A percentile compares a stretch with the other conserved stretches of the same genome.
Evolutionary conservation across 345 rosid species (phyloP).

Genomic region (Noccaea bulbosa): DNA sequence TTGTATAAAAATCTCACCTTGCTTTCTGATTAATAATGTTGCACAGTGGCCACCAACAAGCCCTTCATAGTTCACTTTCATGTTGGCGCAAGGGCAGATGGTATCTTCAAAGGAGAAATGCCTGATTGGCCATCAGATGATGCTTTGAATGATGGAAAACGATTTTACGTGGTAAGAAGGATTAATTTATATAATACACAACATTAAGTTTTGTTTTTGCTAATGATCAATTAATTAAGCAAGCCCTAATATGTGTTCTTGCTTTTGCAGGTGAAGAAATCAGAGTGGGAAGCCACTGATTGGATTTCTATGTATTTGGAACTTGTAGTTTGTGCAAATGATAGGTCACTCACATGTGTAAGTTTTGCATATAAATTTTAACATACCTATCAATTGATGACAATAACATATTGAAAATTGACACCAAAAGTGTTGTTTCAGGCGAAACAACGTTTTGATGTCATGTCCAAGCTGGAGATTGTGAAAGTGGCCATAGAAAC

Average conservation of each 20-base stretch:
- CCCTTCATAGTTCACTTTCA: not conserved
- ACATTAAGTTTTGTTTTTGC: not conserved
- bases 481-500: slow-evolving; percentile 14
- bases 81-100: not conserved
- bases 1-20: not conserved
- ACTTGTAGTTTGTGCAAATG: not conserved
- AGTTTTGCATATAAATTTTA: not conserved
- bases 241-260: not conserved
- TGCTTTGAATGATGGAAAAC: slow-evolving; percentile 9
- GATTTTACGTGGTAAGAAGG: slow-evolving; percentile 7
- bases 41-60: not conserved
- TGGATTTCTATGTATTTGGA: slow-evolving; percentile 20
- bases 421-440: not conserved
- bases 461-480: not conserved
- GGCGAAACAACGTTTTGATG: not conserved
- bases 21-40: not conserved
- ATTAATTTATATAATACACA: not conserved
- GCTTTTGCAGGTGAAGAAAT: slow-evolving; percentile 9
- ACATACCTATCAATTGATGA: too few species aligned
- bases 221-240: not conserved
- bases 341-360: not conserved
- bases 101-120: slow-evolving; percentile 1
- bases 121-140: slow-evolving; percentile 21
- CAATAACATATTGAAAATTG: not conserved
- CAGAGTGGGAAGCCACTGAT: slow-evolving; percentile 9